phyloP scores from a whole-genome alignment of 768 basidiomycete genomes.

The Termitomyces sp. region DNA sequence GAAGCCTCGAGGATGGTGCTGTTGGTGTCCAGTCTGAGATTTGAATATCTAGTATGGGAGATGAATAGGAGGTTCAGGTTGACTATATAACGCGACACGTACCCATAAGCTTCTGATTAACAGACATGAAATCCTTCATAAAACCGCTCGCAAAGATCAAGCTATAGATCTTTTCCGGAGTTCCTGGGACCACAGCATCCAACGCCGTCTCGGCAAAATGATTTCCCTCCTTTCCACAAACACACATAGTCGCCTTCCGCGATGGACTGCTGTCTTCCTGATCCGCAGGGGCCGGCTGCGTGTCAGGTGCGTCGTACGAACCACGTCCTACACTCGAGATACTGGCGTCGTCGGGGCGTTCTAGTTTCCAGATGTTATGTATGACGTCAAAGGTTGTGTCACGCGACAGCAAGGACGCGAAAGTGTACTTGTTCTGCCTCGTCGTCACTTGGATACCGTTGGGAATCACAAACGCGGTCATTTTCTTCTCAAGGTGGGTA shows the following conservation, averaged over 20 bases:
- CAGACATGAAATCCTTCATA: slow-evolving; percentile 88
- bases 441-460: slow-evolving; percentile 93
- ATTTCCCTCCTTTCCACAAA: slow-evolving; percentile 62
- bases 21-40: slow-evolving; percentile 91
- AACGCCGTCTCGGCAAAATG: slow-evolving; percentile 75
- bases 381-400: slow-evolving; percentile 97
- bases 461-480: slow-evolving; percentile 97
- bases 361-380: slow-evolving; percentile 91
- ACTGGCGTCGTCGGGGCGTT: slow-evolving; percentile 61
- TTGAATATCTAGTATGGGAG: slow-evolving; percentile 67
- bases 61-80: not conserved
- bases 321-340: slow-evolving; percentile 31
- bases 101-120: slow-evolving; percentile 89
- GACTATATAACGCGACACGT: slow-evolving; percentile 21
- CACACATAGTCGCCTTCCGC: slow-evolving; percentile 65
- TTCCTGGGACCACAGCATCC: slow-evolving; percentile 78
- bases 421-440: slow-evolving; percentile 79
- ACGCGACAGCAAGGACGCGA: slow-evolving; percentile 93
- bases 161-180: slow-evolving; percentile 93
- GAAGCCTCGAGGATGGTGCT: slow-evolving; percentile 54
- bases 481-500: slow-evolving; percentile 85
- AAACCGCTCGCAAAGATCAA: slow-evolving; percentile 95
- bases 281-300: slow-evolving; percentile 14
- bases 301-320: slow-evolving; percentile 24
- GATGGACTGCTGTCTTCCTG: slow-evolving; percentile 16